Conservation (phyloP, 2,329 filamentous ascomycete genomes). For the Aspergillus ochraceoroseus region DNA sequence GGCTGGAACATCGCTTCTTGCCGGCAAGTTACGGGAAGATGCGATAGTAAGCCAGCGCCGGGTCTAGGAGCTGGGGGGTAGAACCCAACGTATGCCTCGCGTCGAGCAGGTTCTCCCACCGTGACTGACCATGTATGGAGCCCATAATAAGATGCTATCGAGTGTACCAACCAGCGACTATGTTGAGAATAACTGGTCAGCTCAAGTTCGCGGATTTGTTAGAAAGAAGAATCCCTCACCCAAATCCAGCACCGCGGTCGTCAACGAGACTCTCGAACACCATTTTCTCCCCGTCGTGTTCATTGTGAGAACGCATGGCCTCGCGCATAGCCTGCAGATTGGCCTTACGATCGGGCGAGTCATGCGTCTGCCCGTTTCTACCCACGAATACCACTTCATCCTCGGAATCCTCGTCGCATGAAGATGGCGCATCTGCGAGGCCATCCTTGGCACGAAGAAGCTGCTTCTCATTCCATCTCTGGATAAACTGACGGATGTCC, state of each 20-base stretch:
- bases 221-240: too few species aligned
- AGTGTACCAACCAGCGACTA: conserved; percentile 88
- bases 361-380: conserved; percentile 58
- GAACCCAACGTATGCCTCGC: conserved; percentile 79
- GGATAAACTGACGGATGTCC: conserved; percentile 72
- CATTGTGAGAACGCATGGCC: conserved; percentile 26
- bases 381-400: conserved; percentile 93
- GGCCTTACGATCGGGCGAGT: conserved; percentile 53
- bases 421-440: conserved; percentile 42
- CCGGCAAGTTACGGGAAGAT: conserved; percentile 25
- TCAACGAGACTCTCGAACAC: conserved; percentile 75
- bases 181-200: too few species aligned
- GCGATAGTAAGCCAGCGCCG: conserved; percentile 26
- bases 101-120: conserved; percentile 62
- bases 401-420: conserved; percentile 53
- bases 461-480: conserved; percentile 54
- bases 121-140: conserved; percentile 77
- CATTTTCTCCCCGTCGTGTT: conserved; percentile 59
- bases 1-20: conserved; percentile 29
- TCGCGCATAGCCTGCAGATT: conserved; percentile 47
- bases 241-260: conserved; percentile 74
- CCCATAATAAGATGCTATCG: conserved; percentile 88
- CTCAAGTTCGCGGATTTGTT: too few species aligned
- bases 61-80: conserved; percentile 33
- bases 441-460: conserved; percentile 46